Base-by-base conservation (phyloP, 2,329 filamentous ascomycete genomes). In the Colletotrichum gigasporum region DNA sequence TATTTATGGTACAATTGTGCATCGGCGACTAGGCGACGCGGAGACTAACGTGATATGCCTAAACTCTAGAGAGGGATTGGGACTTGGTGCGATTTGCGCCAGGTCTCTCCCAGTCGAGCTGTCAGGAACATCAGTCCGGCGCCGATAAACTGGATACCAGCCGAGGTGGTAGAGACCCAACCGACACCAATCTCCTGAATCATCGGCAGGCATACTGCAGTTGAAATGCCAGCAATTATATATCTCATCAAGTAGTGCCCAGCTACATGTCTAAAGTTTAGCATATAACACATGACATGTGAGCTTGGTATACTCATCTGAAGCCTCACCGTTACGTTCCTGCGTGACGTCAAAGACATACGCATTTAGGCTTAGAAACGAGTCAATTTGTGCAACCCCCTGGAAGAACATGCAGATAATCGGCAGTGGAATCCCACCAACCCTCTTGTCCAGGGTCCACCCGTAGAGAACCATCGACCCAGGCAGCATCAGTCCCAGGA, bases 321-420 rank as follows among this genome's bases (percentile, higher is more conserved):
- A 47, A 3, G 32, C 32, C 16, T 41, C 50, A 0, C 57, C 30
- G 26, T 61, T 35, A 2, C 37, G 42, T 1, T 55, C 22, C 68
- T 90, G 90, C 89, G 94, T 93, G 11, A 95, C 91, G 74, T 96
- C 92, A 39, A 96, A 77, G 73, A 91, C 94, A 76, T 96, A 94
- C 0, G 91, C 92, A 74, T 94, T 94, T 66, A 94, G 74, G 48
- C 85, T 87, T 0, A 91, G 91, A 71, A 93, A 94, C 70, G 90
- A 91, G 71, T 93, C 91, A 5, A 94, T 79, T 74, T 94, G 90
- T 0, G 87, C 90, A 0, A 93, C 83, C 2, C 91, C 91, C 71
- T 94, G 91, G 3, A 91, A 64, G 72, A 94, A 94, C 82, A 94
- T 89, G 70, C 87, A 86, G 7, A 93, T 82, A 2, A 93, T 89